Conservation (phyloP, 139 green algal species). For the Ulvella scutata region DNA sequence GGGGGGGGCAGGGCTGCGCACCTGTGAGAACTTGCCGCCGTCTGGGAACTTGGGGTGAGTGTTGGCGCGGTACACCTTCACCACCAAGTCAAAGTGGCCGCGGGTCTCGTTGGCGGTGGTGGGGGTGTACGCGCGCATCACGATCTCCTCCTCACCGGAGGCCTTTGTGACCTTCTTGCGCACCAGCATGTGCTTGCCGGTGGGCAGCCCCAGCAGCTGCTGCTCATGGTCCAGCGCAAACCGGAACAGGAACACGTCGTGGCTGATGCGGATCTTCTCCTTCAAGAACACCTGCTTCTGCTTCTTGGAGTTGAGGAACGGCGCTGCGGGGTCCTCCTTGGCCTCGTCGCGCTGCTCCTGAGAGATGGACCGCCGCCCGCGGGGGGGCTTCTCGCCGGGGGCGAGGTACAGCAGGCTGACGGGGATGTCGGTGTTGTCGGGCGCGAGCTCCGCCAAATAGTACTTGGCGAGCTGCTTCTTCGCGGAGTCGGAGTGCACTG, state of each 20-base stretch:
- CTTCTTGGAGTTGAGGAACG: conserved; percentile 56
- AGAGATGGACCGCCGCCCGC: too few species aligned
- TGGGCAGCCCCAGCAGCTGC: conserved; percentile 77
- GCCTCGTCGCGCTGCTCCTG: too few species aligned
- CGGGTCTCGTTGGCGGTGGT: conserved; percentile 62
- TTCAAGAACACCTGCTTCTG: conserved; percentile 59
- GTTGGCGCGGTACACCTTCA: conserved; percentile 78
- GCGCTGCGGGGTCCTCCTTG: background rate
- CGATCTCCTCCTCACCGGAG: conserved; percentile 63
- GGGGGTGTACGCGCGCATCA: conserved; percentile 94
- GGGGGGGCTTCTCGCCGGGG: too few species aligned
- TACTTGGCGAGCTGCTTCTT: conserved; percentile 17
- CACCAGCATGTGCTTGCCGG: conserved; percentile 90
- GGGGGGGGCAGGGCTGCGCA: background rate
- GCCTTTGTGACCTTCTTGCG: conserved; percentile 30
- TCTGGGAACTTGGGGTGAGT: conserved; percentile 78
- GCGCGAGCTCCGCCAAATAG: conserved; percentile 18
- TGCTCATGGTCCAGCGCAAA: conserved; percentile 77
- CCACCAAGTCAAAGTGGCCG: conserved; percentile 89
- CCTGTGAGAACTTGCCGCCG: conserved; percentile 44
- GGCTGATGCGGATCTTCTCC: conserved; percentile 59
- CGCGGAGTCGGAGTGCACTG: conserved; percentile 16
- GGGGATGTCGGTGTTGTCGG: background rate
- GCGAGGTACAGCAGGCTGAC: background rate
- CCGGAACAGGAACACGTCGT: conserved; percentile 77